phyloP scores from a whole-genome alignment of 768 basidiomycete genomes.

The Pleurotus cornucopiae region DNA sequence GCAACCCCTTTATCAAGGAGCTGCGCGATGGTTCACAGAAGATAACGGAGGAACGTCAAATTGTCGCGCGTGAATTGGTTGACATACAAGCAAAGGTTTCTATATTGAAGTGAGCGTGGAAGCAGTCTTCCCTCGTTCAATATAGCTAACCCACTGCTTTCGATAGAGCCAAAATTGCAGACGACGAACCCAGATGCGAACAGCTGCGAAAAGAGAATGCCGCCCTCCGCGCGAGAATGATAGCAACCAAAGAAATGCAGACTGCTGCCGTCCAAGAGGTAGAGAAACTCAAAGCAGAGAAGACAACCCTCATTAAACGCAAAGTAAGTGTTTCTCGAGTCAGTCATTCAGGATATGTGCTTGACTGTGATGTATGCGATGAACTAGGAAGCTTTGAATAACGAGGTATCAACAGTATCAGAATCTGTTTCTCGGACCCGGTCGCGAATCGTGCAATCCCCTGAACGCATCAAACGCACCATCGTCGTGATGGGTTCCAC shows the following conservation, averaged over 20 bases:
- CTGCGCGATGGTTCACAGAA: slow-evolving; percentile 57
- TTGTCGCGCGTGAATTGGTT: slow-evolving; percentile 41
- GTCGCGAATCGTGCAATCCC: slow-evolving; percentile 84
- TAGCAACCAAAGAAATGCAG: slow-evolving; percentile 67
- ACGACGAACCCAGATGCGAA: slow-evolving; percentile 68
- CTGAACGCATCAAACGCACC: slow-evolving; percentile 81
- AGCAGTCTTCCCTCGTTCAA: not conserved
- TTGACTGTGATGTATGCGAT: not conserved
- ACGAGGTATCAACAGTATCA: slow-evolving; percentile 52
- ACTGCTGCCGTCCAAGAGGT: slow-evolving; percentile 56
- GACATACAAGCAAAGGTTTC: slow-evolving; percentile 50
- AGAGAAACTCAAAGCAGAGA: slow-evolving; percentile 70
- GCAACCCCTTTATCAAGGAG: slow-evolving; percentile 54
- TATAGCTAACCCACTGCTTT: not conserved
- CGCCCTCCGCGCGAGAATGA: slow-evolving; percentile 57
- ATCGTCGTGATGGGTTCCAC: slow-evolving; percentile 73
- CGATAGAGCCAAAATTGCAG: slow-evolving; percentile 54
- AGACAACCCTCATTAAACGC: slow-evolving; percentile 55
- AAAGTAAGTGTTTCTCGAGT: slow-evolving; percentile 38
- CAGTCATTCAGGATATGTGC: not conserved
- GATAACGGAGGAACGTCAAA: slow-evolving; percentile 59
- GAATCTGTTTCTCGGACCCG: slow-evolving; percentile 63
- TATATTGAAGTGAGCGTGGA: slow-evolving; percentile 47
- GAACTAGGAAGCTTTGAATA: slow-evolving; percentile 54
- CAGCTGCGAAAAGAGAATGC: slow-evolving; percentile 57